Evolutionary conservation across 75 land plant genomes (phyloP), one percentile per base, ranked within the genome.

Genomic region (Chamaecyparis obtusa): DNA sequence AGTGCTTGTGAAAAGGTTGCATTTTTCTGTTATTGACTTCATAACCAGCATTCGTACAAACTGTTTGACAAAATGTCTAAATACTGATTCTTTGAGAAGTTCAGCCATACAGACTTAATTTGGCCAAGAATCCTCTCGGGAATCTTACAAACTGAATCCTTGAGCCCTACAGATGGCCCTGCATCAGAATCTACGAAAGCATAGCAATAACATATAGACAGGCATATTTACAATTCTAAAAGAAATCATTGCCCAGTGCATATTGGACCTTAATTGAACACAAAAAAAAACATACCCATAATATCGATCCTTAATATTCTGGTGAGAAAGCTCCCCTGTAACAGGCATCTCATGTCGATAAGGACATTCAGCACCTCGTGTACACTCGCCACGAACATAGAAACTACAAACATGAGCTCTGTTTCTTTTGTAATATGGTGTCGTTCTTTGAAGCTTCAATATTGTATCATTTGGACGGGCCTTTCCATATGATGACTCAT

Each of bases 381-480:
- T 96, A 86, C 99, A 98, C 88, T 95, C 97, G 71, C 99, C 99
- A 17, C 96, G 91, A 16, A 94, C 91, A 92, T 89, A 98, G 84
- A 98, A 98, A 92, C 99, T 96, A 87, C 99, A 98, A 60, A 98
- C 93, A 89, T 98, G 99, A 79, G 99, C 99, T 51, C 99, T 86
- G 49, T 98, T 98, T 82, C 99, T 89, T 87, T 97, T 96, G 87
- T 98, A 98, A 46, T 98, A 98, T 49, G 99, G 99, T 56, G 96
- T 95, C 6, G 97, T 96, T 83, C 98, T 91, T 54, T 96, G 99
- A 87, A 98, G 99, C 91, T 98, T 98, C 88, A 98, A 85, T 79
- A 98, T 98, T n/a, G 97, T 98, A 87, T 98, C 99, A 90, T 94
- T 98, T 81, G 99, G 95, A 4, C 95, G 93, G 8, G 90, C 99